Base-by-base conservation (phyloP, 495 filamentous ascomycete species). In the Polyplosphaeria fusca region DNA sequence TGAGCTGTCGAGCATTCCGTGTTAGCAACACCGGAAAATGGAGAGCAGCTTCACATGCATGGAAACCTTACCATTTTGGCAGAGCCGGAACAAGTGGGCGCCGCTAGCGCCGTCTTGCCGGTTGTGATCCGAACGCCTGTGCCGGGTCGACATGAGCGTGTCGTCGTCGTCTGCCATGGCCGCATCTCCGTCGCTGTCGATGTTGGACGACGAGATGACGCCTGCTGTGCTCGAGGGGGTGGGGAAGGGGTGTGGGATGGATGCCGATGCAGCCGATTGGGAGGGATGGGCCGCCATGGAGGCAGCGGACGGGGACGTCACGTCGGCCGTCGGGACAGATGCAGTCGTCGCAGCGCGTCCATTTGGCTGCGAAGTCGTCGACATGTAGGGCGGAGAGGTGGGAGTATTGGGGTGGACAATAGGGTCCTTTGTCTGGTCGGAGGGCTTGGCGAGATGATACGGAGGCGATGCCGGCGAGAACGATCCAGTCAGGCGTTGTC, bases 161-260 rank as follows among this genome's bases (percentile, higher is more conserved):
- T 41, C 57, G 9, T 28, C 44, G 40, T 35, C 40, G 28, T 73
- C 65, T 52, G 27, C 47, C 68, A 71, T 67, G 63, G 51, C 40
- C 12, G 63, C 60, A 63, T 76, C 76, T 20, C 63, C 70, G 38
- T 77, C 71, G 14, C 61, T 63, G 41, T 73, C 70, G 25, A 67
- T 61, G 44, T 62, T 53, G 16, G 52, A 37, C 37, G 60, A 65
- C 23, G 60, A 58, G 19, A 53, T 58, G 12, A 61, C 60, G 30
- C 69, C 69, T 20, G 72, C 57, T 30, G 68, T 64, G 40, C 71
- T 77, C 7, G 70, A 66, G 18, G 76, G 76, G 1, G 77, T 78
- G 23, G 74, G 72, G 18, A 75, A 71, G 18, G 70, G 51, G 64
- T 26, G 48, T n/a, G 69, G 69, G 40, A 54, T 58, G 18, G 57